A percentile compares a stretch with the other conserved stretches of the same genome.
Conservation (phyloP, 2,329 filamentous ascomycete species). For the Pseudogymnoascus sp. region DNA sequence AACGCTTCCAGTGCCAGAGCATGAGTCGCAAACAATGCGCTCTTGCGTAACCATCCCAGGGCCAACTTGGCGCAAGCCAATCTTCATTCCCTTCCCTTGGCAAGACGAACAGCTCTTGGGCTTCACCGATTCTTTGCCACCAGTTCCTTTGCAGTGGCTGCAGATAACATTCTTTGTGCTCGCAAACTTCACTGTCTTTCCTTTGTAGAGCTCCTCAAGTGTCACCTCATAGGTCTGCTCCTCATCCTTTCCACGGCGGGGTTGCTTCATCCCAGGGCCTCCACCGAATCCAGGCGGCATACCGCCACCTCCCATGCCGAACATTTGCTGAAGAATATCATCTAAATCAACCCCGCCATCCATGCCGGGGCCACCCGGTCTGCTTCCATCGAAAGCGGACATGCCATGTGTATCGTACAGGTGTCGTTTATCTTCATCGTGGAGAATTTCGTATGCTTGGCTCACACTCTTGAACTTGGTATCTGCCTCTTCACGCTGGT, state of each 20-base stretch:
- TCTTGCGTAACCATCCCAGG: slow-evolving; percentile 79
- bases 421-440: slow-evolving; percentile 86
- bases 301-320: slow-evolving; percentile 57
- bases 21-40: slow-evolving; percentile 71
- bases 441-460: slow-evolving; percentile 95
- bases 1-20: slow-evolving; percentile 73
- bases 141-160: slow-evolving; percentile 74
- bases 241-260: slow-evolving; percentile 69
- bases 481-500: slow-evolving; percentile 76
- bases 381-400: slow-evolving; percentile 78
- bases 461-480: slow-evolving; percentile 86
- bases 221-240: slow-evolving; percentile 86
- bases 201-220: slow-evolving; percentile 94
- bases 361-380: slow-evolving; percentile 53
- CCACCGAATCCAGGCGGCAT: slow-evolving; percentile 27
- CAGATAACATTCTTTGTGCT: slow-evolving; percentile 93
- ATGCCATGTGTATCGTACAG: slow-evolving; percentile 93
- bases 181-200: slow-evolving; percentile 94
- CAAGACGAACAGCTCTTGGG: slow-evolving; percentile 75
- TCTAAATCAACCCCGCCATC: slow-evolving; percentile 72
- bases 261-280: slow-evolving; percentile 44
- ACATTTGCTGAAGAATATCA: slow-evolving; percentile 91
- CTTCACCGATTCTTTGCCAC: slow-evolving; percentile 88
- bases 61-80: slow-evolving; percentile 73
- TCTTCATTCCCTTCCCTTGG: slow-evolving; percentile 67